Evolutionary conservation across 805 yeast genomes (phyloP), one percentile per base, ranked within the genome.

Genomic region (Saccharomyces paradoxus): DNA sequence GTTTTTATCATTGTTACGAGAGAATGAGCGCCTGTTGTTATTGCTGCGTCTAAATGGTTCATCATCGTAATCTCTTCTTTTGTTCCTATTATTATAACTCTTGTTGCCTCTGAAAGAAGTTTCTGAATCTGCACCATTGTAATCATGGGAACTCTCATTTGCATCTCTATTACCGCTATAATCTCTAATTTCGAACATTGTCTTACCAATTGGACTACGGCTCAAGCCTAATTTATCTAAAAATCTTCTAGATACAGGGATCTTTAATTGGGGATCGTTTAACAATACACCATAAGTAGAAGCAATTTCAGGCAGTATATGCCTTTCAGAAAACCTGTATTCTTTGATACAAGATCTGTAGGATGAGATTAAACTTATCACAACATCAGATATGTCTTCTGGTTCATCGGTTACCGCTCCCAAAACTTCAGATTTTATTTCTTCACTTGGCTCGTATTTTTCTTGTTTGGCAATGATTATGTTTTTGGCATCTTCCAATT

Each of bases 381-480:
- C 47, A 14, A 69, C 66, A 22, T 70, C 72, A 24, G 64, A 56
- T 6, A 71, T 56, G 41, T 61, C 67, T 52, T 63, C 68, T 31
- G 66, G 65, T 50, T 58, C 57, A 14, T 46, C 28, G 5, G 62
- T 56, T 41, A 64, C 58, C 10, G 57, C 52, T 6, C 58, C 55
- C 1, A 68, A 60, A 10, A 73, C 58, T 47, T 64, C 68, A 12
- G 66, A 61, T 24, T 63, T 55, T 9, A 63, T 63, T 6, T 62
- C 67, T 57, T 72, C 75, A 67, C 66, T 48, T 14, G 73, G 64
- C 37, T 71, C 73, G 59, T 76, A 80, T 9, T 72, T 68, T 31
- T 63, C 64, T 53, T 68, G 73, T 48, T 78, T 76, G 13, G 74
- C 63, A 56, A 88, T 83, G 30, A 66, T 70, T 63, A 89, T 81